phyloP scores from a whole-genome alignment of 345 rosid genomes.

The Arabis alpina region DNA sequence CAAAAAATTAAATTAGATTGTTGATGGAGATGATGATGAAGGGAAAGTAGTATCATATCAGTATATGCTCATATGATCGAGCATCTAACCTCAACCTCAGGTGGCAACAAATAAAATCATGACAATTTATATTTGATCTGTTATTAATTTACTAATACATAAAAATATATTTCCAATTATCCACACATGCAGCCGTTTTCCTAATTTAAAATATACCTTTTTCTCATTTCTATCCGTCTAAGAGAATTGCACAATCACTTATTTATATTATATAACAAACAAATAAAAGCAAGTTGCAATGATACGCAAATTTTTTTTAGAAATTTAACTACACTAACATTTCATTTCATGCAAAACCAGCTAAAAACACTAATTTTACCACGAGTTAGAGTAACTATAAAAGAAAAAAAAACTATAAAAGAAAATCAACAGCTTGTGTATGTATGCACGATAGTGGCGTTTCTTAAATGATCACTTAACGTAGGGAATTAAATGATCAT shows the following conservation, averaged over 20 bases:
- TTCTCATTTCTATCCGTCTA: background rate
- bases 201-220: background rate
- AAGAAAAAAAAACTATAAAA: too few relatives aligned
- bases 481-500: too few relatives aligned
- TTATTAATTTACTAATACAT: background rate
- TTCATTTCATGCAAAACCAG: background rate
- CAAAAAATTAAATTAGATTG: background rate
- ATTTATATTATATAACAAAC: too few relatives aligned
- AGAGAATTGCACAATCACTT: too few relatives aligned
- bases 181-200: constrained; percentile 29
- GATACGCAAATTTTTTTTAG: background rate
- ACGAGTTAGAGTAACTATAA: background rate
- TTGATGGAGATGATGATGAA: constrained; percentile 19
- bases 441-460: constrained; percentile 4
- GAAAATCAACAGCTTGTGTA: too few relatives aligned
- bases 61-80: constrained; percentile 34
- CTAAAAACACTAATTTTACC: background rate
- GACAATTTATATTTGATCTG: constrained; percentile 10
- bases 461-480: background rate
- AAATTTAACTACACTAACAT: background rate
- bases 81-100: constrained; percentile 35
- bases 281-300: background rate
- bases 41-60: constrained; percentile 6
- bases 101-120: constrained; percentile 31
- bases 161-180: background rate